These are phyloP conservation scores for Colletotrichum spaethianum DNA, from an alignment of 2,329 filamentous ascomycete genomes.

Conservation along the genomic window DNA sequence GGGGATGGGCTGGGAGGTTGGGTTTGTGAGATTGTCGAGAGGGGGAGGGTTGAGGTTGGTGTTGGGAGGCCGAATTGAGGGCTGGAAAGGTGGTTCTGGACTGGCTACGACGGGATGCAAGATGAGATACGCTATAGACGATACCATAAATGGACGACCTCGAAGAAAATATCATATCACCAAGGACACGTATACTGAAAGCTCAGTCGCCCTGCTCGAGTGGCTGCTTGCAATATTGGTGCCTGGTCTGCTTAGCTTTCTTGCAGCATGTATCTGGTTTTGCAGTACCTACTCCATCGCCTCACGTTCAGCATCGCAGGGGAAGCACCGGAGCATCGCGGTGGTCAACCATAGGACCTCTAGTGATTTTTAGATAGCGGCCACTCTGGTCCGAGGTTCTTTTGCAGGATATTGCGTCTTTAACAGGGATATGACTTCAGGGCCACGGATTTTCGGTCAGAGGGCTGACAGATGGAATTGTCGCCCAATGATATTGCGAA, in stretches of 20 bases:
- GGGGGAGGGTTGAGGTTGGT: neutral
- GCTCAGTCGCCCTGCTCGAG: neutral
- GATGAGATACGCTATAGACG: neutral
- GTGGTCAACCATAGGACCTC: too few relatives aligned
- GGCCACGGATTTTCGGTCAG: too few relatives aligned
- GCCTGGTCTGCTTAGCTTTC: neutral
- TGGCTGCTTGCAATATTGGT: neutral
- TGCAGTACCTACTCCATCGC: neutral
- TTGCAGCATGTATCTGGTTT: neutral
- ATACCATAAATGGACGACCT: neutral
- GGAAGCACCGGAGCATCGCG: too few relatives aligned
- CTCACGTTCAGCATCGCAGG: too few relatives aligned
- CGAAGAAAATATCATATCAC: neutral
- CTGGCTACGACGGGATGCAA: neutral
- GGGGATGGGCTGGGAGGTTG: neutral
- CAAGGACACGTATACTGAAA: too few relatives aligned
- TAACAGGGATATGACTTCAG: too few relatives aligned
- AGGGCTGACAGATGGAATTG: too few relatives aligned
- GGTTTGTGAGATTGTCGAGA: slow-evolving; percentile 26
- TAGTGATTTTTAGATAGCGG: too few relatives aligned
- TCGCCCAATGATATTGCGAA: too few relatives aligned
- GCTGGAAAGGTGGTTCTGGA: neutral
- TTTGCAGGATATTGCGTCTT: too few relatives aligned
- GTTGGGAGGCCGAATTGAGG: slow-evolving; percentile 8
- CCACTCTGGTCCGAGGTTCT: too few relatives aligned